phyloP scores from a whole-genome alignment of 169 alveolate genomes.

The Neospora caninum region DNA sequence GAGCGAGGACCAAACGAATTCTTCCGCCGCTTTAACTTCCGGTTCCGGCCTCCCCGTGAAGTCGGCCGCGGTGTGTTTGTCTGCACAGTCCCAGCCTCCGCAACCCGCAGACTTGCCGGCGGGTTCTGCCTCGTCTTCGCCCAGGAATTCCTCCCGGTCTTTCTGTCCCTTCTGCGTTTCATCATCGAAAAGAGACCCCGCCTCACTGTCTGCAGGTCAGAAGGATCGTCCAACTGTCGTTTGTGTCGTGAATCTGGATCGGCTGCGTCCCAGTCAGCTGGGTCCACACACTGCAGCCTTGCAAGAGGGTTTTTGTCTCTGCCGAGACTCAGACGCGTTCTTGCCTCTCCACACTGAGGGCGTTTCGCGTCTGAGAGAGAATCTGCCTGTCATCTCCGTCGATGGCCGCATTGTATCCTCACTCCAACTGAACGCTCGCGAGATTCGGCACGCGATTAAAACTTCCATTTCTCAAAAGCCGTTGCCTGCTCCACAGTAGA shows the following conservation, averaged over 20 bases:
- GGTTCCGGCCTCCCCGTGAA: not conserved
- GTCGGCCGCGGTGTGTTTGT: not conserved
- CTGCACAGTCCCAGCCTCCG: not conserved
- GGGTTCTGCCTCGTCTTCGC: not conserved
- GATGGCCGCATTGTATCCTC: not conserved
- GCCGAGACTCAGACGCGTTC: not conserved
- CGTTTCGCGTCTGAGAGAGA: not conserved
- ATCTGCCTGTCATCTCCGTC: not conserved
- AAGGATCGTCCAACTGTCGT: not conserved
- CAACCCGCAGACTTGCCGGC: not conserved
- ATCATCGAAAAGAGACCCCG: not conserved
- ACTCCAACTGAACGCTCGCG: not conserved
- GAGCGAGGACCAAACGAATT: too few species aligned
- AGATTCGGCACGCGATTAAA: not conserved
- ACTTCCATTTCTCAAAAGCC: not conserved
- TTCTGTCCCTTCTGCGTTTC: not conserved
- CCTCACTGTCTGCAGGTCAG: not conserved
- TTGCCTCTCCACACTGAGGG: not conserved
- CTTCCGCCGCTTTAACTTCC: not conserved
- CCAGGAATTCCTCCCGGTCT: not conserved
- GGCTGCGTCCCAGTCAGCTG: not conserved
- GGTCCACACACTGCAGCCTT: not conserved
- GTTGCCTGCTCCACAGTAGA: too few species aligned
- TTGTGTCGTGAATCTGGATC: not conserved
- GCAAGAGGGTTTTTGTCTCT: not conserved